phyloP scores from a whole-genome alignment of 2,329 filamentous ascomycete genomes.

The Alternaria brassicicola region DNA sequence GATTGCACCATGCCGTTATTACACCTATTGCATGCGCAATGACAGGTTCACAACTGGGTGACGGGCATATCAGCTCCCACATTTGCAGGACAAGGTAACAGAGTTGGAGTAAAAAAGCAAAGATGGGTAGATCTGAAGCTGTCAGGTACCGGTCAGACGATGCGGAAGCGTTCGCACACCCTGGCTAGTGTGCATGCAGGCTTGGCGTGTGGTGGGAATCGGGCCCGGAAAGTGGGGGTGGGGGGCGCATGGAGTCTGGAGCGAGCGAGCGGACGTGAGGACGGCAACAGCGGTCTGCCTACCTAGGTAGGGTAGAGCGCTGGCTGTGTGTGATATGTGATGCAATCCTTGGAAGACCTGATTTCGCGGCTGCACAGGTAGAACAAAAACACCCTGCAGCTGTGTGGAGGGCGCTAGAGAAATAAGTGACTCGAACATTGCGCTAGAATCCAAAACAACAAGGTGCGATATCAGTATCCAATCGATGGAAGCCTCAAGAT shows the following conservation, averaged over 20 bases:
- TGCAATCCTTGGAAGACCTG: not conserved
- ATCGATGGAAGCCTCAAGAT: not conserved
- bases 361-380: not conserved
- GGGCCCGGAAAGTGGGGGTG: conserved; percentile 1
- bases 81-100: not conserved
- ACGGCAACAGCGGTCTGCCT: not conserved
- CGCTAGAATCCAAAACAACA: not conserved
- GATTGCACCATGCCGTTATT: not conserved
- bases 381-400: not conserved
- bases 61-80: not conserved
- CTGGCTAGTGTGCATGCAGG: not conserved
- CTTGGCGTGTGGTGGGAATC: conserved; percentile 1
- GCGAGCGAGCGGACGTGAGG: not conserved
- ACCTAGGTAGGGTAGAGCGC: not conserved
- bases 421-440: not conserved
- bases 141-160: not conserved
- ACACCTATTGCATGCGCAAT: not conserved
- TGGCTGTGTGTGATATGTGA: not conserved
- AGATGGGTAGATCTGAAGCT: not conserved
- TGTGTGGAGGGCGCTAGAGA: not conserved
- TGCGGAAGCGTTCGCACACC: not conserved
- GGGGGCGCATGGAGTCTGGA: conserved; percentile 1
- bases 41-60: not conserved
- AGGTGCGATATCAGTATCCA: not conserved
- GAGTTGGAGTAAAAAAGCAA: conserved; percentile 3